These are phyloP conservation scores for Paraphoma chrysanthemicola DNA, from an alignment of 2,329 filamentous ascomycete genomes.

Conservation along the genomic window DNA sequence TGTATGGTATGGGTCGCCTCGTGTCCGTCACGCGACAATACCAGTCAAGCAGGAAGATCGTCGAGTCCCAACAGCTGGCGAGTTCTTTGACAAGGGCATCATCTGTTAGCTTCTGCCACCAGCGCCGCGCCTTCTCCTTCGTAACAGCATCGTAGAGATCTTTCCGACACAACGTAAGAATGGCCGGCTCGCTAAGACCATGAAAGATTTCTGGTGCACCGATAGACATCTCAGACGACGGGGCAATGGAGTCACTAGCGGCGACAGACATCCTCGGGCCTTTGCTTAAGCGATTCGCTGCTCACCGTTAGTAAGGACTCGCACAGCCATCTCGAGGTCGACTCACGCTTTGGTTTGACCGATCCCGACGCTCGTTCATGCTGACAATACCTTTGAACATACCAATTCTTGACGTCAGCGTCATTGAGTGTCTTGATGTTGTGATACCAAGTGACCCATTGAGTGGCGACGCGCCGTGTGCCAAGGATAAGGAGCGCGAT, in stretches of 20 bases:
- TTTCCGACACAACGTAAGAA: constrained; percentile 56
- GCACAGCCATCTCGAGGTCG: background rate
- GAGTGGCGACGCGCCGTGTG: constrained; percentile 61
- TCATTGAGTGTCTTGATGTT: constrained; percentile 59
- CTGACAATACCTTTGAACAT: constrained; percentile 42
- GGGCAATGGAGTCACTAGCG: constrained; percentile 33
- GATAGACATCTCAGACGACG: constrained; percentile 39
- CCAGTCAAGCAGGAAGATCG: constrained; percentile 62
- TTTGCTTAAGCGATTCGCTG: constrained; percentile 28
- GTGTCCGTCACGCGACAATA: constrained; percentile 58
- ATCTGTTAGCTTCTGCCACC: constrained; percentile 52
- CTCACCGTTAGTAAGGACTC: constrained; percentile 3
- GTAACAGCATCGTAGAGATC: constrained; percentile 55
- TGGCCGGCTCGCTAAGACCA: constrained; percentile 57
- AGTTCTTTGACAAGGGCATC: constrained; percentile 59
- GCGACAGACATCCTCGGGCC: constrained; percentile 28
- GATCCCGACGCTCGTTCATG: constrained; percentile 9
- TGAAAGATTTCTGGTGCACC: constrained; percentile 48
- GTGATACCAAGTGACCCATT: constrained; percentile 66
- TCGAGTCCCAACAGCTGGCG: constrained; percentile 60
- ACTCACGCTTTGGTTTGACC: constrained; percentile 16
- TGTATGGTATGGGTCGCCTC: constrained; percentile 60
- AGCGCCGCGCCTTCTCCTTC: constrained; percentile 51
- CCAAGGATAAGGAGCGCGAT: constrained; percentile 59
- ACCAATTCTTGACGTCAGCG: constrained; percentile 60